Evolutionary conservation across 2,329 filamentous ascomycete genomes (phyloP).

Genomic region (Botrytis fragariae): DNA sequence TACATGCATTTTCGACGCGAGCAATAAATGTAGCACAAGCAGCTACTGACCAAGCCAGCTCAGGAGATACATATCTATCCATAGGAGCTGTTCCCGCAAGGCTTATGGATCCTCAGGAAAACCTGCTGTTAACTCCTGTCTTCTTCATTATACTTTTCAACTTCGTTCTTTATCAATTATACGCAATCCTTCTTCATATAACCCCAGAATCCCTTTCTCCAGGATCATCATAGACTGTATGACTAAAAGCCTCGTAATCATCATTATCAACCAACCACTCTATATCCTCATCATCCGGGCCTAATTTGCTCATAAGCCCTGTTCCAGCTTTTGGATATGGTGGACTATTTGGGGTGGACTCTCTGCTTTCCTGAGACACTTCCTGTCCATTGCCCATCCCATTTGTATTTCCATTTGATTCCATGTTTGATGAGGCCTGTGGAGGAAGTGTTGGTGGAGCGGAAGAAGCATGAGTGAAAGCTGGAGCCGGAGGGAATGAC

Average conservation of each 20-base stretch:
- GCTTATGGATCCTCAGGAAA: not conserved
- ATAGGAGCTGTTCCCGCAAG: not conserved
- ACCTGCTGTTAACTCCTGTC: not conserved
- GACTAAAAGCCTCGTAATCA: conserved; percentile 39
- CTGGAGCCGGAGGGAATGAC: conserved; percentile 54
- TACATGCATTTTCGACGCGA: not conserved
- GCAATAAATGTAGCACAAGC: not conserved
- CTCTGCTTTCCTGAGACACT: conserved; percentile 40
- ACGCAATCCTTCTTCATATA: not conserved
- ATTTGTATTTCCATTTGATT: conserved; percentile 9
- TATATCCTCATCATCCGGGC: conserved; percentile 56
- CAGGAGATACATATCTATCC: not conserved
- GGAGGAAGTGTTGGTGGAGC: conserved; percentile 30
- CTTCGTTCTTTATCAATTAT: not conserved
- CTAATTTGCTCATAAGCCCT: conserved; percentile 52
- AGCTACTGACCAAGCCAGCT: not conserved
- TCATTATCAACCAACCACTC: conserved; percentile 60
- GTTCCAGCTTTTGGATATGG: conserved; percentile 63
- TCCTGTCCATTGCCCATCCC: conserved; percentile 32
- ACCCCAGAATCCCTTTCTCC: conserved; percentile 24
- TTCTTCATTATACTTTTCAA: not conserved
- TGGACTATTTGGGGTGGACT: conserved; percentile 55
- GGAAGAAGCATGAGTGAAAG: conserved; percentile 48
- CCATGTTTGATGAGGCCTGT: conserved; percentile 9
- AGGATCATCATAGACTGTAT: conserved; percentile 35